Base-by-base conservation (phyloP, 306 rosid species). In the Pachyrhizus erosus region DNA sequence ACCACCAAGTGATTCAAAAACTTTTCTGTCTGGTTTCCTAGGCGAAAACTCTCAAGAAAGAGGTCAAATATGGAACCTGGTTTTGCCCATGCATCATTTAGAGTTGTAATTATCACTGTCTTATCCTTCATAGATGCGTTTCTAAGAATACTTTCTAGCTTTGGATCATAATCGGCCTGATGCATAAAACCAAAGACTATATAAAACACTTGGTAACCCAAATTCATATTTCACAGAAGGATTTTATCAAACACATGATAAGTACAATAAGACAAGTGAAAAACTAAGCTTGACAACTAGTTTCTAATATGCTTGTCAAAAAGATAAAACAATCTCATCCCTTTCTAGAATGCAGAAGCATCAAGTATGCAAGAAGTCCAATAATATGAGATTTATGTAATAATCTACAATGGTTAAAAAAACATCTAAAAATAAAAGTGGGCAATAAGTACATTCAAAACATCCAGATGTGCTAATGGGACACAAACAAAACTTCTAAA, bases 1-100 rank as follows among this genome's bases (percentile, higher is more conserved):
- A 95, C 83, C 4, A 93, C 93, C 79, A 95, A 43, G 75, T 93
- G 97, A 4, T 92, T 87, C 37, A 93, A 42, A 14, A 95, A 83
- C 78, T 84, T 76, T 37, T 83, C 0, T 8, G 98, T 95, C 33
- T 86, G 58, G 51, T 88, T 92, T 8, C 99, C 98, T 10, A 85
- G 31, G 1, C 73, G 75, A 77, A 95, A 95, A 71, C 99, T 93
- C 83, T 88, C 86, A 0, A 93, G 88, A 77, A 95, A 95, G 8
- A 91, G 76, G 45, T 95, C 99, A 26, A 93, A 89, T 77, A 95
- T 85, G 5, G 98, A 93, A 23, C 87, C 83, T 23, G 94, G 91
- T 52, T 90, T 90, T 3, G 95, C 95, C 99, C 99, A 95, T 23
- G 99, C 99, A 11, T 91, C 94, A 52, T 95, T 95, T 26, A 95